Percentiles rank a stretch among this genome's conserved stretches.
phyloP scores from a whole-genome alignment of 2,329 filamentous ascomycete genomes.

The Colletotrichum gigasporum region DNA sequence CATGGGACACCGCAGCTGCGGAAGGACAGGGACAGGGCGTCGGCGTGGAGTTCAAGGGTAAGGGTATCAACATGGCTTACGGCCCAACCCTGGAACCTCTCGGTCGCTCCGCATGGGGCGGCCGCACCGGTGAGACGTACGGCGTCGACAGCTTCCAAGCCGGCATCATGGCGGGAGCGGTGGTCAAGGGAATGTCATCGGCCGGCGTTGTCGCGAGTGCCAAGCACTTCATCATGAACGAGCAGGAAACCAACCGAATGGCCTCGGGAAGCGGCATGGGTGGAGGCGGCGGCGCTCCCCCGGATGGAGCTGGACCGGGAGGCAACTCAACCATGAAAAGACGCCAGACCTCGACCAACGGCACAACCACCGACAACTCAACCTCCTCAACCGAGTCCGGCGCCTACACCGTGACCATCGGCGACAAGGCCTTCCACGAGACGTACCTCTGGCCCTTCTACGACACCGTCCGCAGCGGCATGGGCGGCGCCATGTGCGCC shows the following conservation, averaged over 20 bases:
- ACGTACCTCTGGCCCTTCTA: conserved; percentile 37
- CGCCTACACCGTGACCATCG: conserved; percentile 39
- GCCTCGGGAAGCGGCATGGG: conserved; percentile 48
- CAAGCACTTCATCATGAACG: conserved; percentile 66
- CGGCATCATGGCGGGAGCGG: conserved; percentile 4
- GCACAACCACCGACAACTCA: conserved; percentile 56
- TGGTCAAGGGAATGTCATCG: conserved; percentile 8
- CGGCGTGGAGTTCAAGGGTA: conserved; percentile 36
- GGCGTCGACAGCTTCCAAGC: conserved; percentile 36
- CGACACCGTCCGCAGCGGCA: conserved; percentile 33
- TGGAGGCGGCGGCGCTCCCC: conserved; percentile 54
- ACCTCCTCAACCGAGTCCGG: conserved; percentile 55
- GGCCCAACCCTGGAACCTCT: conserved; percentile 38
- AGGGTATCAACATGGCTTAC: conserved; percentile 37
- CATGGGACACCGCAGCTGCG: conserved; percentile 75
- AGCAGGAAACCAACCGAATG: conserved; percentile 63
- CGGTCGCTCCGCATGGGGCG: conserved; percentile 37
- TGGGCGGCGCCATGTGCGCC: conserved; percentile 37
- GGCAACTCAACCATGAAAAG: background rate
- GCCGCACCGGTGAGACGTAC: conserved; percentile 36
- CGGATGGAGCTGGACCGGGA: background rate
- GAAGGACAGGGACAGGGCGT: conserved; percentile 70
- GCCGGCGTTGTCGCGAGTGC: conserved; percentile 47
- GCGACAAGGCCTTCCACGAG: conserved; percentile 38
- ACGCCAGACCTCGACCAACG: conserved; percentile 77